Conservation (phyloP, 306 rosid genomes). For the Quillaja saponaria region DNA sequence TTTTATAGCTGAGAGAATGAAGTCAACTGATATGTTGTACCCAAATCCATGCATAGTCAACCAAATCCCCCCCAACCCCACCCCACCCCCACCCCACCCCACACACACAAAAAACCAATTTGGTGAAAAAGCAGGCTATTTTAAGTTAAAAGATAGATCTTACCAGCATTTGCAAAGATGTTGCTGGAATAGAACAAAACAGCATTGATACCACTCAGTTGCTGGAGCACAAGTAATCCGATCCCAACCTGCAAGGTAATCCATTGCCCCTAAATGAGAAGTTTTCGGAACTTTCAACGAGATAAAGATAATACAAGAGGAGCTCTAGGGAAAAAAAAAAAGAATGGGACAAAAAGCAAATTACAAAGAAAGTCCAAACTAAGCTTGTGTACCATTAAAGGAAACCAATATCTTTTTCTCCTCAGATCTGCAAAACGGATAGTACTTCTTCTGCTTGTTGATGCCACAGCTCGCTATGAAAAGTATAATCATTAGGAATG, state of each 20-base stretch:
- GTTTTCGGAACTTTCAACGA: slow-evolving; percentile 16
- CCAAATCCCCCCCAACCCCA: no score
- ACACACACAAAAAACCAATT: neutral
- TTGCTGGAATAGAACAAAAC: slow-evolving; percentile 79
- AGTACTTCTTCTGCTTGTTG: slow-evolving; percentile 54
- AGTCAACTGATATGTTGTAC: slow-evolving; percentile 23
- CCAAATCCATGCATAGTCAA: slow-evolving; percentile 14
- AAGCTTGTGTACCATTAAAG: slow-evolving; percentile 55
- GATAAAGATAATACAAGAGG: neutral
- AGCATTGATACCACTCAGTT: slow-evolving; percentile 79
- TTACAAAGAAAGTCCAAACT: neutral
- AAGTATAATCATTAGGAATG: slow-evolving; percentile 27
- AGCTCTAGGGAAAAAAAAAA: neutral
- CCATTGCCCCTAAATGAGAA: slow-evolving; percentile 17
- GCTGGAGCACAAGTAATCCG: slow-evolving; percentile 78
- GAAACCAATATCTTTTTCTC: slow-evolving; percentile 85
- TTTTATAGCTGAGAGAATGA: no score
- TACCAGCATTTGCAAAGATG: slow-evolving; percentile 80
- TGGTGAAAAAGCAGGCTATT: neutral
- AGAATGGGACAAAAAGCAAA: slow-evolving; percentile 9
- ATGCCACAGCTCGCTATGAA: slow-evolving; percentile 62
- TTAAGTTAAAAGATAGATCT: slow-evolving; percentile 23
- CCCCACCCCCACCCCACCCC: neutral
- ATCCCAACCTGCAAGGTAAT: slow-evolving; percentile 63
- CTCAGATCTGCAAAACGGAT: slow-evolving; percentile 70